Percentiles rank a stretch among this genome's conserved stretches.
Evolutionary conservation across 2,329 filamentous ascomycete genomes (phyloP).

Genomic region (Sclerotinia spermophila): DNA sequence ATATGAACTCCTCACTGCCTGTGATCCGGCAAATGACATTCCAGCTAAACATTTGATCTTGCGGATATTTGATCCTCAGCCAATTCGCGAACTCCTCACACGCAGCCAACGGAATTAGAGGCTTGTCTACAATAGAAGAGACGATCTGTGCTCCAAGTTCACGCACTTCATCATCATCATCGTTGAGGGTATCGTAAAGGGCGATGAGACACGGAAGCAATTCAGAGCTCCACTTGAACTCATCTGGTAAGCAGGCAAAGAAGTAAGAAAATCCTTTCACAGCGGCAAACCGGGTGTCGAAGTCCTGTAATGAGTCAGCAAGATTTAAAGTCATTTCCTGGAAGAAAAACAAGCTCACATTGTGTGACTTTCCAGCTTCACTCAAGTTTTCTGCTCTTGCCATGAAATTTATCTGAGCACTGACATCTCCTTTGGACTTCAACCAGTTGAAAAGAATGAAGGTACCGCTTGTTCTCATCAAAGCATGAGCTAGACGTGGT

Average conservation of each 20-base stretch:
- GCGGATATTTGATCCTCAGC: conserved; percentile 17
- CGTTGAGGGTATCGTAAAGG: conserved; percentile 74
- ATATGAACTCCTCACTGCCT: conserved; percentile 19
- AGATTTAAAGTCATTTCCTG: background rate
- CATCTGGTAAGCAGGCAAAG: conserved; percentile 27
- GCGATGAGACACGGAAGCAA: conserved; percentile 56
- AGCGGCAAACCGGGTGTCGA: conserved; percentile 62
- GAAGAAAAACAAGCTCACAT: conserved; percentile 39
- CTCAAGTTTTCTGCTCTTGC: conserved; percentile 51
- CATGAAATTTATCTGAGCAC: conserved; percentile 28
- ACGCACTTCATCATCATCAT: conserved; percentile 89
- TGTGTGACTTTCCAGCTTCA: conserved; percentile 47
- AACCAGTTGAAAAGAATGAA: conserved; percentile 18
- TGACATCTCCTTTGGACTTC: background rate
- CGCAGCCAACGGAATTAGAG: conserved; percentile 34
- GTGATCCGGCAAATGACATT: conserved; percentile 27
- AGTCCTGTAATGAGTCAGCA: conserved; percentile 45
- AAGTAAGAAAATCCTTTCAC: conserved; percentile 55
- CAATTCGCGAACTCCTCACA: conserved; percentile 20
- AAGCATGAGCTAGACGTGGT: conserved; percentile 46
- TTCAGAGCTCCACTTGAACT: conserved; percentile 1
- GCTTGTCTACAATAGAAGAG: conserved; percentile 46
- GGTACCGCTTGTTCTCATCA: conserved; percentile 46
- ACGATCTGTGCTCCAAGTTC: conserved; percentile 41
- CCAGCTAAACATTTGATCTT: conserved; percentile 14